Base-by-base conservation (phyloP, 768 basidiomycete species). In the Russula vinacea region DNA sequence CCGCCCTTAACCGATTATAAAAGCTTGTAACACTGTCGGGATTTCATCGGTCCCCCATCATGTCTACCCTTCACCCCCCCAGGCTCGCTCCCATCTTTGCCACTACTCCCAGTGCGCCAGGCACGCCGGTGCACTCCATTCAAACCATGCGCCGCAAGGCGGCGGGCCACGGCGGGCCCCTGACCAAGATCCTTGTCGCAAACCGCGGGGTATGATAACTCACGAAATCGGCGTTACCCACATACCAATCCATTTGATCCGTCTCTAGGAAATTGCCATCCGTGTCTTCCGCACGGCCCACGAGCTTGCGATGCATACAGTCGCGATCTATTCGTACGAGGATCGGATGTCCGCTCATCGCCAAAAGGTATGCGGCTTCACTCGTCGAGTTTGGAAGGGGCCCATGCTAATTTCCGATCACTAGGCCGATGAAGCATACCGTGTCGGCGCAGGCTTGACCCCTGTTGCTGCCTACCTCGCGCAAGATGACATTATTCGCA, bases 301-400 rank as follows among this genome's bases (percentile, higher is more conserved):
- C 79, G 97, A 99, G 74, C 83, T 99, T 65, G 97, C 95, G 11
- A 97, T 98, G 95, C 93, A 95, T 75, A 97, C 95, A 54, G 97
- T 98, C 61, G 97, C 97, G 42, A 98, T 99, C 79, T 98, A 92
- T 79, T 98, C 96, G 11, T 91, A 81, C 73, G 97, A 99, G 78
- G 97, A 99, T 79, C 84, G 97, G 65, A 83, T 98, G 78, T 91
- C 89, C 44, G 96, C 97, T 44, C 97, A 99, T 81, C 87, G 97
- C 70, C 95, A 98, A 75, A 99, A 99, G 87, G 94, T 88, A 65
- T 33, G 70, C n/a, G 24, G 32, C 6, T 17, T 64, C 35, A 16
- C 39, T 56, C 17, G n/a, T 53, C 44, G 10, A 10, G 58, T 11
- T 11, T 14, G 29, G 49, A 45, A n/a, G n/a, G 14, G 22, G 3